Evolutionary conservation across 2,329 filamentous ascomycete species (phyloP).

Genomic region (Cladophialophora exuberans): DNA sequence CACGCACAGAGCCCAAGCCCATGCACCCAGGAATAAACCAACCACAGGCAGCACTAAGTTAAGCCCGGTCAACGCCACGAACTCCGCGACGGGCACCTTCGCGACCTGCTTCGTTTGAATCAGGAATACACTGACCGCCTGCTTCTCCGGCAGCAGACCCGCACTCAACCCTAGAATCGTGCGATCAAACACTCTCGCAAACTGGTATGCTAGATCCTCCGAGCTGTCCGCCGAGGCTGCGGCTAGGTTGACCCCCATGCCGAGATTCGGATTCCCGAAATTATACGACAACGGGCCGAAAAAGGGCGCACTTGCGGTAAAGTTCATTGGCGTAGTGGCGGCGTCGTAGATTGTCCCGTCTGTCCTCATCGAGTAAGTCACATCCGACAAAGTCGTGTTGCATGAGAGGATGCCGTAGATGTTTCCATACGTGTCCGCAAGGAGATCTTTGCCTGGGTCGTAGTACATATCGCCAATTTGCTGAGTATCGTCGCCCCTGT

Average conservation of each 20-base stretch:
- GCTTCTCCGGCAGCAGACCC: not conserved
- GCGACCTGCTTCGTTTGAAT: constrained; percentile 1
- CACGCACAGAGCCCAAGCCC: not conserved
- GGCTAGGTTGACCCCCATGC: not conserved
- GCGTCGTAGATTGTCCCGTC: constrained; percentile 1
- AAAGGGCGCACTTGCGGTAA: not conserved
- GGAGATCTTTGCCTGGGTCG: constrained; percentile 1
- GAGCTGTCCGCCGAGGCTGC: not conserved
- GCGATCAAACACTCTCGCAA: not conserved
- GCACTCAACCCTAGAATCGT: constrained; percentile 1
- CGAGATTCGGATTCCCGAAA: not conserved
- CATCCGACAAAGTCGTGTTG: not conserved
- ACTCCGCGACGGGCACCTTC: not conserved
- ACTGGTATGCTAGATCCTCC: not conserved
- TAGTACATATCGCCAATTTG: not conserved
- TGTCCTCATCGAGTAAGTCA: not conserved
- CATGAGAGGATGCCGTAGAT: constrained; percentile 4
- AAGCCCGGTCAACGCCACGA: constrained; percentile 2
- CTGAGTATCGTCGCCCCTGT: not conserved
- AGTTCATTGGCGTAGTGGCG: constrained; percentile 1
- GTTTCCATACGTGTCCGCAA: constrained; percentile 2
- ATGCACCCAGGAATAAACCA: not conserved
- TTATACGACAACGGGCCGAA: not conserved
- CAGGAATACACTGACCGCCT: not conserved
- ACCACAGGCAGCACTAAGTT: constrained; percentile 3